These are phyloP conservation scores for Talaromyces albobiverticillius DNA, from an alignment of 2,329 filamentous ascomycete species.

Conservation along the genomic window DNA sequence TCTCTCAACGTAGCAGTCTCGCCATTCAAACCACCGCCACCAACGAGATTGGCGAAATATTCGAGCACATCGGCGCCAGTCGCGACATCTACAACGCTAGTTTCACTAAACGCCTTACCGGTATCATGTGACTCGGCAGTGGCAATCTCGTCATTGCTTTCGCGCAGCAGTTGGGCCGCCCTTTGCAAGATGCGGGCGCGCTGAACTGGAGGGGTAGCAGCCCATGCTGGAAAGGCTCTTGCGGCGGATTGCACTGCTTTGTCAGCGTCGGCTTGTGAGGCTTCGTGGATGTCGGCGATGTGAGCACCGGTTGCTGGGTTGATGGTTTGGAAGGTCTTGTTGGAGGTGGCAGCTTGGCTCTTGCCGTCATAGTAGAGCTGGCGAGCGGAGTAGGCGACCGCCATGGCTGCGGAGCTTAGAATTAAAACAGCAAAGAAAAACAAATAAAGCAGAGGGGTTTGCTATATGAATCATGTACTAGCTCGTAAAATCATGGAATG, in stretches of 20 bases:
- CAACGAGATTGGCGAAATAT: slow-evolving; percentile 79
- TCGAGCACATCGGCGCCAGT: slow-evolving; percentile 83
- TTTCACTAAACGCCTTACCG: slow-evolving; percentile 82
- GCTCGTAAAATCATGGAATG: no score
- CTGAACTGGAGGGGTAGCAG: slow-evolving; percentile 67
- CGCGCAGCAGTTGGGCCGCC: slow-evolving; percentile 69
- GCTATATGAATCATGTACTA: no score
- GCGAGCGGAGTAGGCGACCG: slow-evolving; percentile 47
- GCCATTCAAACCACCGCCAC: slow-evolving; percentile 74
- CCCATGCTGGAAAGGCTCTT: slow-evolving; percentile 72
- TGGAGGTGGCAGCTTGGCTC: slow-evolving; percentile 58
- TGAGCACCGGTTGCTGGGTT: slow-evolving; percentile 69
- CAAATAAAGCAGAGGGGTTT: neutral
- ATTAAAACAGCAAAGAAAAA: no score
- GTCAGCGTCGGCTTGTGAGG: slow-evolving; percentile 66
- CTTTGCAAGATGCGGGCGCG: slow-evolving; percentile 75
- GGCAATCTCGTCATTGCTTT: slow-evolving; percentile 76
- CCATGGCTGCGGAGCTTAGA: slow-evolving; percentile 23
- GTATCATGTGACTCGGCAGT: slow-evolving; percentile 79
- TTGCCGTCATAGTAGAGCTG: slow-evolving; percentile 75
- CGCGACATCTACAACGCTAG: slow-evolving; percentile 75
- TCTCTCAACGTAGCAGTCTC: slow-evolving; percentile 71
- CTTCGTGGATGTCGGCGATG: slow-evolving; percentile 69
- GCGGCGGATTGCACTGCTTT: slow-evolving; percentile 68
- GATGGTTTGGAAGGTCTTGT: slow-evolving; percentile 66